Evolutionary conservation across 202 grass and related monocot species (phyloP).

Genomic region (Eragrostis tef): DNA sequence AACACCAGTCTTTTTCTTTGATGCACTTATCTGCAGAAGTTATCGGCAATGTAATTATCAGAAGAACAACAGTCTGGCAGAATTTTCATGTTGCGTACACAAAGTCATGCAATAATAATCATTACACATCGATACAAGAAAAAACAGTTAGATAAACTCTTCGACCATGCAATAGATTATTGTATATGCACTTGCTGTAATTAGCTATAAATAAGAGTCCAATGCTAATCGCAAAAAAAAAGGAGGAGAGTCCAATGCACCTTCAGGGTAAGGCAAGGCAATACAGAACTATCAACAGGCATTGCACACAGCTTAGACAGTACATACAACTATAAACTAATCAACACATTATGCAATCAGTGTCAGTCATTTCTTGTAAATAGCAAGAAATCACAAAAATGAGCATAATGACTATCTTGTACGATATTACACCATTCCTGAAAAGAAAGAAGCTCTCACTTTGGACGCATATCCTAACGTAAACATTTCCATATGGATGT

Average conservation of each 20-base stretch:
- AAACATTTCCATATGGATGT: no score
- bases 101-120: constrained; percentile 21
- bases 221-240: no score
- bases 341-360: neutral
- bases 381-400: constrained; percentile 6
- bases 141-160: neutral
- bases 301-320: neutral
- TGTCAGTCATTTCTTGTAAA: neutral
- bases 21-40: constrained; percentile 78
- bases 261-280: neutral
- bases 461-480: neutral
- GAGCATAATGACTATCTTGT: neutral
- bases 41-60: constrained; percentile 39
- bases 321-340: neutral
- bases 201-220: neutral
- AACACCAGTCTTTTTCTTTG: constrained; percentile 94
- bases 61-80: neutral
- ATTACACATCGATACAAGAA: constrained; percentile 2
- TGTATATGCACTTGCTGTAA: neutral
- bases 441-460: neutral
- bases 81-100: constrained; percentile 14
- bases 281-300: neutral
- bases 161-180: neutral
- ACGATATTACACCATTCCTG: neutral
- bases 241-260: no score